Percentiles rank a stretch among this genome's conserved stretches.
These are phyloP conservation scores for Nannochloropsis gaditana DNA, from an alignment of 108 stramenopile species.

Conservation along the genomic window DNA sequence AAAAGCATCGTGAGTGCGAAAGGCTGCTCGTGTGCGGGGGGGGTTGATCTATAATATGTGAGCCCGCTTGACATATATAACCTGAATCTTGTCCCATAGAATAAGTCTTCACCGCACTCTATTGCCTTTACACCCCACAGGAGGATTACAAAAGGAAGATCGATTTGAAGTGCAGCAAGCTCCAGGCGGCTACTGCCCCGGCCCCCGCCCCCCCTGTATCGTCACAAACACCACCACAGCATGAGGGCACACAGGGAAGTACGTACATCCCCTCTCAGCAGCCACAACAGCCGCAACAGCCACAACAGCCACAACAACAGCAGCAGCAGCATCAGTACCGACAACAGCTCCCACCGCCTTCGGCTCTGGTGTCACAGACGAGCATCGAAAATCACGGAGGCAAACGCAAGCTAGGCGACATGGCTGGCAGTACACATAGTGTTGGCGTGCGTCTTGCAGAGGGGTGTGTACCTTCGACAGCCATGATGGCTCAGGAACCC, in stretches of 20 bases:
- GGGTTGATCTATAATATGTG: no score
- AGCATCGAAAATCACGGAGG: no score
- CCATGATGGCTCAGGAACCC: no score
- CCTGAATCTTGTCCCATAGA: no score
- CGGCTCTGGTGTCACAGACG: no score
- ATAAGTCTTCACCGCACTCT: not conserved
- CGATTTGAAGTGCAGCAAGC: constrained; percentile 13
- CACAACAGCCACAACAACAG: not conserved
- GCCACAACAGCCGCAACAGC: not conserved
- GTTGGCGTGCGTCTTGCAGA: no score
- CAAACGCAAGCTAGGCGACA: no score
- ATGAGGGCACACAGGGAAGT: not conserved
- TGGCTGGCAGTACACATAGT: no score
- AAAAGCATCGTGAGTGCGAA: not conserved
- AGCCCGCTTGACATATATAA: no score
- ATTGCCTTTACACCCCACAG: not conserved
- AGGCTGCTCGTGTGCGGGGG: no score
- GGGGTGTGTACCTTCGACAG: no score
- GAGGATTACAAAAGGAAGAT: constrained; percentile 4
- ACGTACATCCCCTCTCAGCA: not conserved
- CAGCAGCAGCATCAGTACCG: not conserved
- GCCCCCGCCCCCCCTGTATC: not conserved
- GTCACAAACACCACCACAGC: not conserved
- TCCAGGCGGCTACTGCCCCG: not conserved
- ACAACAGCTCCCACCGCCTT: not conserved